These are phyloP conservation scores for Hypoxylon sp. DNA, from an alignment of 2,329 filamentous ascomycete genomes.

Conservation along the genomic window DNA sequence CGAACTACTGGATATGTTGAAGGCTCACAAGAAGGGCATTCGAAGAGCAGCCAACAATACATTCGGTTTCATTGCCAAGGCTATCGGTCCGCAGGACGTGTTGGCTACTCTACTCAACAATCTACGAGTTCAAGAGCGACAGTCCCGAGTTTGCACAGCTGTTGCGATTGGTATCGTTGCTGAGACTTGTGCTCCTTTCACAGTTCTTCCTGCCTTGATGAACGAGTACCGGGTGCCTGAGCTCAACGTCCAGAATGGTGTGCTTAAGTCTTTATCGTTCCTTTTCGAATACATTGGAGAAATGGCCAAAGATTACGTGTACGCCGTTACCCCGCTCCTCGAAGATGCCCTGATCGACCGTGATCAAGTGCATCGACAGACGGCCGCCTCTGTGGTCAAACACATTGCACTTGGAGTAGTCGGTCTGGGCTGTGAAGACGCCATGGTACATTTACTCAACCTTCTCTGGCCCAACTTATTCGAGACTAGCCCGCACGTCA, in stretches of 20 bases:
- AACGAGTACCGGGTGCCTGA: conserved; percentile 99
- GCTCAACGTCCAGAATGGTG: conserved; percentile 98
- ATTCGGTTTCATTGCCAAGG: conserved; percentile 99
- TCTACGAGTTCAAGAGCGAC: conserved; percentile 94
- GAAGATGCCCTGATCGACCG: conserved; percentile 98
- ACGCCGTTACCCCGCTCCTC: conserved; percentile 93
- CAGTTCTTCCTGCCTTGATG: conserved; percentile 98
- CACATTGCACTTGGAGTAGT: conserved; percentile 98
- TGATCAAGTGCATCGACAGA: conserved; percentile 98
- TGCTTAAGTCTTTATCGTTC: conserved; percentile 96
- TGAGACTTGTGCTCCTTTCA: conserved; percentile 98
- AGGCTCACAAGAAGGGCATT: conserved; percentile 99
- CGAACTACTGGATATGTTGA: conserved; percentile 98
- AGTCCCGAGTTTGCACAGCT: conserved; percentile 97
- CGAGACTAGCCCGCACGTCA: conserved; percentile 97
- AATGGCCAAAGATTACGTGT: conserved; percentile 99
- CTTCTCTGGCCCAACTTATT: conserved; percentile 97
- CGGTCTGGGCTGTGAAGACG: conserved; percentile 96
- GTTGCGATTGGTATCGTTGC: conserved; percentile 99
- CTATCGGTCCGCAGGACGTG: conserved; percentile 97
- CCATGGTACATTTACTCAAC: conserved; percentile 98
- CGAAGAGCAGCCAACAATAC: conserved; percentile 99
- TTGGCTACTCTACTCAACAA: conserved; percentile 97
- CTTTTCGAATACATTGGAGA: conserved; percentile 99
- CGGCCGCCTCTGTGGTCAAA: conserved; percentile 96